These are phyloP conservation scores for Didymellaceae sp. DNA, from an alignment of 2,329 filamentous ascomycete genomes.

Conservation along the genomic window DNA sequence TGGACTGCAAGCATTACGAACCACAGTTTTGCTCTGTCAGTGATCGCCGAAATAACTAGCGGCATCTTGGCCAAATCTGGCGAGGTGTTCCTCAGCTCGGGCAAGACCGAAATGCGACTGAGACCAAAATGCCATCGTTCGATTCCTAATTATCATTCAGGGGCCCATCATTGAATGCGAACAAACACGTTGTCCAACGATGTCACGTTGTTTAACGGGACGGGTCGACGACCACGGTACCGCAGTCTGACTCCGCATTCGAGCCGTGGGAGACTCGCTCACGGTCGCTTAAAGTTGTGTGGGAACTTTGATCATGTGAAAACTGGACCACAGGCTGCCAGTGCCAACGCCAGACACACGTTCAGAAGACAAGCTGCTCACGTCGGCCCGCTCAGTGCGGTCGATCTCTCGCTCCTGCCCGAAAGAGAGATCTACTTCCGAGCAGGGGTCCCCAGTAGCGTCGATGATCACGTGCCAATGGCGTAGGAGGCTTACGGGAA, in stretches of 20 bases:
- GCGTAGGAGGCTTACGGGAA: constrained; percentile 1
- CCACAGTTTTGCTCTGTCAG: background rate
- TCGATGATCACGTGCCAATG: constrained; percentile 3
- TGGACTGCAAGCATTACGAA: background rate
- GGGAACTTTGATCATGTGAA: background rate
- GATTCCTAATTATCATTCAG: constrained; percentile 9
- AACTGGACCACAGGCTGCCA: constrained; percentile 11
- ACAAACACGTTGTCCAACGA: constrained; percentile 7
- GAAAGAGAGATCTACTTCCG: constrained; percentile 16
- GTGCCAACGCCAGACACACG: constrained; percentile 12
- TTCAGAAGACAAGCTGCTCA: constrained; percentile 15
- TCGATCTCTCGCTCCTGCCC: constrained; percentile 22
- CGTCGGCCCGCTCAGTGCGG: constrained; percentile 24
- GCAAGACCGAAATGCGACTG: constrained; percentile 10
- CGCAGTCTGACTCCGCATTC: constrained; percentile 9
- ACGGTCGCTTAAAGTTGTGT: constrained; percentile 6
- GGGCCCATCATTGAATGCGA: constrained; percentile 3
- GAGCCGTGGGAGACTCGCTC: constrained; percentile 7
- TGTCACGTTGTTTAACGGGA: too few relatives aligned
- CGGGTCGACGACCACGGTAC: constrained; percentile 3
- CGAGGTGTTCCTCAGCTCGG: constrained; percentile 3
- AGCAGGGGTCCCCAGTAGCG: constrained; percentile 9
- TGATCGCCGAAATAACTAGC: constrained; percentile 1
- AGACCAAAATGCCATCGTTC: constrained; percentile 3
- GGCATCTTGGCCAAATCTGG: constrained; percentile 5